Base-by-base conservation (phyloP, 108 stramenopile genomes). In the Pseudonitzschia pungens region DNA sequence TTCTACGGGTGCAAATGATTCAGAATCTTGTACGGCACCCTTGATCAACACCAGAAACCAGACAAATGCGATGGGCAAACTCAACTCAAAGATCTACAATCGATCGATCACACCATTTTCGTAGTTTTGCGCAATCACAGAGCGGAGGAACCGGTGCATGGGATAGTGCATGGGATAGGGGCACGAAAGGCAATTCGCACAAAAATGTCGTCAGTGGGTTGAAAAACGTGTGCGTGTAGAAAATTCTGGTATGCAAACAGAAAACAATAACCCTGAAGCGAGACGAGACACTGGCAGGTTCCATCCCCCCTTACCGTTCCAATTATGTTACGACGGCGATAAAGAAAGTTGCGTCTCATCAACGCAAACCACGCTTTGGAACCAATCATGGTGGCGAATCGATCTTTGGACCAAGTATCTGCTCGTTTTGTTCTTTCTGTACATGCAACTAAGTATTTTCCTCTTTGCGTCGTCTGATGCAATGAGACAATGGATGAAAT, bases 271-370 rank as follows among this genome's bases (percentile, higher is more conserved):
- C n/a, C n/a, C n/a, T n/a, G n/a, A n/a, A n/a, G n/a, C n/a, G n/a
- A n/a, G n/a, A n/a, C n/a, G n/a, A n/a, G n/a, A n/a, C n/a, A n/a
- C n/a, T n/a, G n/a, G n/a, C n/a, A n/a, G n/a, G n/a, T n/a, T n/a
- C n/a, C n/a, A n/a, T n/a, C n/a, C n/a, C 45, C 11, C 77, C 89
- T 65, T 81, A 91, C 84, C 60, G 92, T 87, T 29, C 84, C 77
- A 14, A 93, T 26, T 58, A 74, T 75, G 40, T 87, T 83, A n/a
- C 92, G 75, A 54, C 66, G 74, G 21, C 92, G 86, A 58, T 89
- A 91, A 64, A 93, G 77, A 29, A 79, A 53, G 69, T 93, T 89
- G 20, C 92, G 85, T 45, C 89, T 77, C 79, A 90, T 75, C 73
- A 93, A 82, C n/a, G 89, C 89, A 33, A 69, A 69, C 68, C 83